phyloP scores from a whole-genome alignment of 2,329 filamentous ascomycete genomes.

The Talaromyces rugulosus region DNA sequence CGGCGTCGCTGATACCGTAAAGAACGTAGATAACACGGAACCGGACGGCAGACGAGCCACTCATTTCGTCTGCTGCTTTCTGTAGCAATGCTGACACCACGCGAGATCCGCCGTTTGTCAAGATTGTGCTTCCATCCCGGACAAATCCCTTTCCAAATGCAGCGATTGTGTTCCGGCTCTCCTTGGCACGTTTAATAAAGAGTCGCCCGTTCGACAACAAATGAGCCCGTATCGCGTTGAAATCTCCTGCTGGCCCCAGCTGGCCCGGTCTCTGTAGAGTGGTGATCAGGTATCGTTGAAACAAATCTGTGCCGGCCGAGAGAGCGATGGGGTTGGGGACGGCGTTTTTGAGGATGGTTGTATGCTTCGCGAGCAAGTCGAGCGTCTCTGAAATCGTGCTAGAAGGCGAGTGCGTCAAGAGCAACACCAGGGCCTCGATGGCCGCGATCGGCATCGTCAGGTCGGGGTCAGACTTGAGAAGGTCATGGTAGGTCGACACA shows the following conservation, averaged over 20 bases:
- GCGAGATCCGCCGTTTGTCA: slow-evolving; percentile 84
- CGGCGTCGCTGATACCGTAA: slow-evolving; percentile 27
- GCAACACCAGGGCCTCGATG: slow-evolving; percentile 83
- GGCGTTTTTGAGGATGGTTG: slow-evolving; percentile 68
- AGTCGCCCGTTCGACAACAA: slow-evolving; percentile 79
- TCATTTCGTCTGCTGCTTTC: slow-evolving; percentile 64
- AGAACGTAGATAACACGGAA: slow-evolving; percentile 83
- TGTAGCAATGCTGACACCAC: slow-evolving; percentile 75
- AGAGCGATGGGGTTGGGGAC: slow-evolving; percentile 88
- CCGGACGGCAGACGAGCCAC: slow-evolving; percentile 54
- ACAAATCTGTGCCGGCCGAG: slow-evolving; percentile 89
- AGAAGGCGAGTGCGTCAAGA: slow-evolving; percentile 73
- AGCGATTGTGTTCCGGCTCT: slow-evolving; percentile 78
- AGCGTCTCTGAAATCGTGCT: slow-evolving; percentile 93
- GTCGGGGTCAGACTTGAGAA: slow-evolving; percentile 67
- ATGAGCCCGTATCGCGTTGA: slow-evolving; percentile 78
- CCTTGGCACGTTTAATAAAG: slow-evolving; percentile 83
- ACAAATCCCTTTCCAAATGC: slow-evolving; percentile 74
- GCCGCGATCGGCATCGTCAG: slow-evolving; percentile 94
- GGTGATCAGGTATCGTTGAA: slow-evolving; percentile 86
- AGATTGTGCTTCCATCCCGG: slow-evolving; percentile 70
- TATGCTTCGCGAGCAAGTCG: slow-evolving; percentile 74
- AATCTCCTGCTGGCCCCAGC: slow-evolving; percentile 58
- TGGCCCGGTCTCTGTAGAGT: slow-evolving; percentile 56
- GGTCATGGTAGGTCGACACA: slow-evolving; percentile 60